Base-by-base conservation (phyloP, 805 yeast species). In the Metschnikowia reukaufii region DNA sequence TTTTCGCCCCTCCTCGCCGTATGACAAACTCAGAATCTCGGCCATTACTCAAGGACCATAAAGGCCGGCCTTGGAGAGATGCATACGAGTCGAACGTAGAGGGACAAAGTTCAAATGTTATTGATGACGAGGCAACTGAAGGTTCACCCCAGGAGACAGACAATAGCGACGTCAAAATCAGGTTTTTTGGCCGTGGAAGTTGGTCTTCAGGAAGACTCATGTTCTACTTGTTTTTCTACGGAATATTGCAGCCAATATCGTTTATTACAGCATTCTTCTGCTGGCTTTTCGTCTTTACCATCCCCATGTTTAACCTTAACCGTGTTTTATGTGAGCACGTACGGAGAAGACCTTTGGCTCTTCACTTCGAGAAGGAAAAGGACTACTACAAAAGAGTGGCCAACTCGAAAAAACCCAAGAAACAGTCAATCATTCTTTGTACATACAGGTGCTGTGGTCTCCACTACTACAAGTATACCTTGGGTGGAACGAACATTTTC, bases 381-480 rank as follows among this genome's bases (percentile, higher is more conserved):
- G 67, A 68, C 6, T 78, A 76, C 56, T 77, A 79, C 43, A 61
- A 61, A 30, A 58, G 62, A 21, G 51, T 54, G 18, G 56, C 54
- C 8, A 47, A 51, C 39, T 36, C 58, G 61, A 69, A 38, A 55
- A 66, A 36, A 9, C 45, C 61, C 49, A 55, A 61, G 40, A 73
- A 81, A 39, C 82, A 77, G 54, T 69, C 81, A 19, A 82, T 94
- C 47, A 66, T 94, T 41, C 73, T 94, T 34, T 90, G 97, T 67
- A 91, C 98, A 1, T 92, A 89, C 68, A 79, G 98, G 60, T 88
- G 96, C 46, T 82, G 89, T 54, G 98, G 98, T 1, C 77, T 81
- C 63, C 96, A 90, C 64, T 94, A 94, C 68, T 94, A 91, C 73
- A 94, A 94, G 72, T 91, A 88, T 66, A 94, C 99, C 0, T 88